Conservation (phyloP, 2,329 filamentous ascomycete genomes). For the Penicillium glabrum region DNA sequence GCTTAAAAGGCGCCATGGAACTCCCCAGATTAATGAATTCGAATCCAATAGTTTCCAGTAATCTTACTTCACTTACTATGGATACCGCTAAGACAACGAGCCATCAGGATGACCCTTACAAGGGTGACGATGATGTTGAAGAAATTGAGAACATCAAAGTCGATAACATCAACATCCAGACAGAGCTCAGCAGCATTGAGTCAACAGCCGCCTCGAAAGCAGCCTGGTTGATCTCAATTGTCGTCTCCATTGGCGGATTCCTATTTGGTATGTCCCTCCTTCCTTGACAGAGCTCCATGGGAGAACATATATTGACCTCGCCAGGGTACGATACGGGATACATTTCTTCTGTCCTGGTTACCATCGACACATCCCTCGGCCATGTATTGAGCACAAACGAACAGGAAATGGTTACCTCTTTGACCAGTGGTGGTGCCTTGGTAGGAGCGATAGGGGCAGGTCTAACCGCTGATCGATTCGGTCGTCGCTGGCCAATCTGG, state of each 20-base stretch:
- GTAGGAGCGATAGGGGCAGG: slow-evolving; percentile 43
- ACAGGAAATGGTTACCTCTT: slow-evolving; percentile 16
- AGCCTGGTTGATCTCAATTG: slow-evolving; percentile 13
- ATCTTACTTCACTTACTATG: too few relatives aligned
- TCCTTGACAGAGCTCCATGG: neutral
- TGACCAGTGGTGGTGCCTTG: slow-evolving; percentile 43
- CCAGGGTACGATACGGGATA: slow-evolving; percentile 16
- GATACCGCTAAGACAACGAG: neutral
- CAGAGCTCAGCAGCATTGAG: slow-evolving; percentile 10
- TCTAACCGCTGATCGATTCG: slow-evolving; percentile 29
- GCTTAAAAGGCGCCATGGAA: neutral
- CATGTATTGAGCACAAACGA: slow-evolving; percentile 10
- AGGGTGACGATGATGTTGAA: slow-evolving; percentile 5
- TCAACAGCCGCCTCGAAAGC: slow-evolving; percentile 10
- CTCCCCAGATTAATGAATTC: too few relatives aligned
- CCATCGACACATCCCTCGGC: slow-evolving; percentile 10
- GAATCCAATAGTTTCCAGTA: too few relatives aligned
- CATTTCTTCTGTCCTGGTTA: slow-evolving; percentile 13
- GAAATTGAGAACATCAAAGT: slow-evolving; percentile 9
- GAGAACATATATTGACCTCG: neutral
- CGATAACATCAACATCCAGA: neutral
- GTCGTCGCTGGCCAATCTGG: slow-evolving; percentile 20
- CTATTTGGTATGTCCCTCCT: slow-evolving; percentile 5
- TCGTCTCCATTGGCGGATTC: slow-evolving; percentile 13
- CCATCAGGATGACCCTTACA: neutral